Evolutionary conservation across 2,329 filamentous ascomycete genomes (phyloP), one percentile per base, ranked within the genome.

Genomic region (Verticillium tricorpus): DNA sequence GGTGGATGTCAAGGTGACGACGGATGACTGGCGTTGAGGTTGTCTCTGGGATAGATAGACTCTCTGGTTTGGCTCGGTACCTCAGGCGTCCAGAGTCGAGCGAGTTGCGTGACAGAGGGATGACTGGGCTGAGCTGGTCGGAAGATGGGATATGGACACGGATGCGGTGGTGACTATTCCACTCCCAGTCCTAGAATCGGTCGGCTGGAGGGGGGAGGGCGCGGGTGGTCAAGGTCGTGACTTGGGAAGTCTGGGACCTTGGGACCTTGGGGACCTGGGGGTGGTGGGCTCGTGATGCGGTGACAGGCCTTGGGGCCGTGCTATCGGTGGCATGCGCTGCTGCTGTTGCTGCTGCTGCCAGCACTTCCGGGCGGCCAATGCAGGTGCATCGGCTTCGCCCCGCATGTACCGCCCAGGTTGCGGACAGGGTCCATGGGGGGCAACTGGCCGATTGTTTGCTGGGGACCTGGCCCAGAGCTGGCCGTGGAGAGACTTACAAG

Each of bases 341-440:
- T 50, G 45, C 45, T 45, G 17, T n/a, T 45, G 19, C 19, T 25
- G 19, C 45, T 45, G 39, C n/a, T 50, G 45, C 45, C 45, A 50
- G 45, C 45, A 50, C 45, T 50, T 40, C 57, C 57, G 59, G 60
- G 58, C 64, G 63, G 56, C 64, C 63, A 66, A 65, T 65, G 64
- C 63, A 66, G 61, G 63, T 66, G 63, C 64, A 66, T 63, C 45
- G 61, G 17, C 28, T 35, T 22, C 28, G 25, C n/a, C 28, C 31
- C 31, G 55, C 55, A 35, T 11, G 56, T 25, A 57, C 14, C 57
- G 40, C 12, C 19, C 12, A 58, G 25, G 25, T 50, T 7, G 4
- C 25, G 32, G 17, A 9, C 54, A 56, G 54, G 54, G 31, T 34
- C 54, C n/a, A 56, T 56, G 25, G 22, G 32, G 31, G 31, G 54